Base-by-base conservation (phyloP, 129 eudicot genomes). In the Rutidosis leptorrhynchoides region DNA sequence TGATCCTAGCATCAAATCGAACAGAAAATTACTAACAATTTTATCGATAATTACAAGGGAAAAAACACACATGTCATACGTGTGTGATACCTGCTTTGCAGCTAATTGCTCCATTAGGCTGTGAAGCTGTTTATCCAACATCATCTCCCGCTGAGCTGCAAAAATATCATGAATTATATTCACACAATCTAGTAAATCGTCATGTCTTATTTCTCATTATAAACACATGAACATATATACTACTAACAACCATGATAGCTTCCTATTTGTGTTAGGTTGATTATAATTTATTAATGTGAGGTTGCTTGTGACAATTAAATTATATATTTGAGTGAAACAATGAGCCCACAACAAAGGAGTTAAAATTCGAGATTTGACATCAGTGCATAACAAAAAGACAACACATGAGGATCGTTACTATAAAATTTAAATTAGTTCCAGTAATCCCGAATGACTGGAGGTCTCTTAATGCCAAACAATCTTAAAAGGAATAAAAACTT, bases 101-200 rank as follows among this genome's bases (percentile, higher is more conserved):
- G 90, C 94, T 63, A 91, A 81, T 79, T 91, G 97, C 71, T 87
- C 94, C 67, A 91, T 79, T 65, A 87, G 77, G 78, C 96, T 85
- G 75, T 91, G 96, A 69, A 91, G 97, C 64, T 91, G 97, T 66
- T 79, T 91, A 67, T 88, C 96, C 85, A 92, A 61, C 67, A 83
- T 70, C 62, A 88, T 92, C 77, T 92, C 98, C 75, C 98, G 76
- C 71, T 92, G 95, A 74, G 89, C 98, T 88, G 91, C 64, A 77
- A 58, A 25, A 14, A 29, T 20, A 22, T 28, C 51, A 57, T 6
- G 20, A 15, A 69, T 25, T 4, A 53, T 53, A 46, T 51, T 51
- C 24, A 58, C n/a, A 28, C 19, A 26, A 22, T 32, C 15, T 42
- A 56, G 33, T 40, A 40, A 40, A 27, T 17, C 23, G 19, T n/a